Percentiles rank a stretch among this genome's conserved stretches.
phyloP scores from a whole-genome alignment of 257 asterid species.

The Solanum corneliomulleri region DNA sequence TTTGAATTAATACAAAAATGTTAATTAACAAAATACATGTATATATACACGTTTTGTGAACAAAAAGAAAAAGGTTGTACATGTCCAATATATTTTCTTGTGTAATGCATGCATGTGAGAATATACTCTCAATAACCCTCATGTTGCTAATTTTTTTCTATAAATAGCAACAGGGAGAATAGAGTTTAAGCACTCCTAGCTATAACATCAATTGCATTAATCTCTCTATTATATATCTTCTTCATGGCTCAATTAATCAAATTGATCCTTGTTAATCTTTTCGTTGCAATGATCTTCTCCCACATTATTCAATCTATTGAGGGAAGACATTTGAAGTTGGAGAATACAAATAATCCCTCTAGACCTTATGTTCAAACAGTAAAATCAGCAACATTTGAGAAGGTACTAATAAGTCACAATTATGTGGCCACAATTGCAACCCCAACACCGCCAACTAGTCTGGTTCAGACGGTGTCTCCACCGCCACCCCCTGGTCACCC shows the following conservation, averaged over 20 bases:
- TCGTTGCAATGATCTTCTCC: constrained; percentile 22
- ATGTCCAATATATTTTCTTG: not conserved
- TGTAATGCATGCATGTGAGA: constrained; percentile 2
- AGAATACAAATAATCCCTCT: not conserved
- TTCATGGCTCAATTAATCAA: constrained; percentile 26
- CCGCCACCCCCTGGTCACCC: constrained; percentile 36
- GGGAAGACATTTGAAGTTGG: not conserved
- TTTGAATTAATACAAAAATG: not conserved
- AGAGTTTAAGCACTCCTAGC: constrained; percentile 9
- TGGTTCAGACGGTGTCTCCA: constrained; percentile 5
- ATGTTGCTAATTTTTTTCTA: constrained; percentile 8
- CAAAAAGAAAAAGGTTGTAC: not conserved
- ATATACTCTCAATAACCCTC: constrained; percentile 5
- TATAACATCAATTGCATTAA: not conserved
- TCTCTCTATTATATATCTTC: not conserved
- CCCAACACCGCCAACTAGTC: constrained; percentile 12
- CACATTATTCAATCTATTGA: not conserved
- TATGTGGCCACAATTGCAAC: not conserved
- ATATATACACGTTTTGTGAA: not conserved
- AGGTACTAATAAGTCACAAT: not conserved
- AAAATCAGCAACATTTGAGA: not conserved
- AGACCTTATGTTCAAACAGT: not conserved
- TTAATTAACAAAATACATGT: not conserved
- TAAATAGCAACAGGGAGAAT: constrained; percentile 20
- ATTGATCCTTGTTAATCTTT: constrained; percentile 15